These are phyloP conservation scores for Dissophora ornata DNA, from an alignment of 192 early-diverging fungal genomes.

Conservation along the genomic window DNA sequence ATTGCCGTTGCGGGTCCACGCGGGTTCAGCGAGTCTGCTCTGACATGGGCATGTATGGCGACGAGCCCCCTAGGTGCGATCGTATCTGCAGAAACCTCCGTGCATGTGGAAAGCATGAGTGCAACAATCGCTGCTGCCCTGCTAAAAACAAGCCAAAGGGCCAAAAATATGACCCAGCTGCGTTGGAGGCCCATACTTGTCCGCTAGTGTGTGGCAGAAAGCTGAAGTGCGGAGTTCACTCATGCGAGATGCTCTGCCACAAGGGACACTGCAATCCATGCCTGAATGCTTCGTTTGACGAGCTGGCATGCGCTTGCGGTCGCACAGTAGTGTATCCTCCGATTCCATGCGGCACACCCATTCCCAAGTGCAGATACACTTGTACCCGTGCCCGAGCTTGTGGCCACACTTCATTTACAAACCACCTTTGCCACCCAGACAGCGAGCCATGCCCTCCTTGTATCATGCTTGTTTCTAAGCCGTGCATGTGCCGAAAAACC, in stretches of 20 bases:
- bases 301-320: conserved; percentile 89
- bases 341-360: conserved; percentile 82
- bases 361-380: conserved; percentile 79
- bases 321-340: conserved; percentile 84
- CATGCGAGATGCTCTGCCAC: conserved; percentile 83
- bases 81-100: conserved; percentile 70
- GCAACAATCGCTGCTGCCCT: conserved; percentile 74
- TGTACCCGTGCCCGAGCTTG: conserved; percentile 80
- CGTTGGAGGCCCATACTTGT: conserved; percentile 70
- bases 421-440: conserved; percentile 90
- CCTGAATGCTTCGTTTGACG: conserved; percentile 79
- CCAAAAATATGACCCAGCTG: conserved; percentile 48
- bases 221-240: conserved; percentile 85
- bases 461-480: conserved; percentile 78
- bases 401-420: conserved; percentile 77
- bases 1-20: conserved; percentile 74
- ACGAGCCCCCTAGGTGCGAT: conserved; percentile 67
- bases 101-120: conserved; percentile 80
- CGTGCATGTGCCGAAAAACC: conserved; percentile 83
- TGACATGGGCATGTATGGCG: conserved; percentile 52
- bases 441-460: conserved; percentile 92
- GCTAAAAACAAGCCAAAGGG: conserved; percentile 46
- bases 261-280: conserved; percentile 82
- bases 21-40: conserved; percentile 60
- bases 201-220: conserved; percentile 74